Evolutionary conservation across 2,329 filamentous ascomycete species (phyloP).

Genomic region (Emericellopsis cladophorae): DNA sequence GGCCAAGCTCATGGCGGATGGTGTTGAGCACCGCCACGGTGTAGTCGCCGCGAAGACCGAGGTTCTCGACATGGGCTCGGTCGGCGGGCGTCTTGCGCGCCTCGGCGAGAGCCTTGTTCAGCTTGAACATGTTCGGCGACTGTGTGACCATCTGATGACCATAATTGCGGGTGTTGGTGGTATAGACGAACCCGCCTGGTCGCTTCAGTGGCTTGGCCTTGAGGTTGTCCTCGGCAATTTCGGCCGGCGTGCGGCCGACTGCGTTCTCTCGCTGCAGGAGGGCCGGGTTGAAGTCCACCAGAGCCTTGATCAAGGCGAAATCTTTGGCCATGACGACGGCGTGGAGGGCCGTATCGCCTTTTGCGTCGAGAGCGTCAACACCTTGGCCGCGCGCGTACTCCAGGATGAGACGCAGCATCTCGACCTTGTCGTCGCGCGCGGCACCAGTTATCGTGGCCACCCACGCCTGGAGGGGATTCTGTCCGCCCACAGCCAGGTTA

Average conservation of each 20-base stretch:
- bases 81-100: conserved; percentile 1
- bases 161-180: neutral
- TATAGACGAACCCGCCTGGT: conserved; percentile 3
- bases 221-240: conserved; percentile 48
- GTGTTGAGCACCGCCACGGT: conserved; percentile 9
- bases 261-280: conserved; percentile 62
- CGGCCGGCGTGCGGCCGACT: conserved; percentile 60
- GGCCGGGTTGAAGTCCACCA: conserved; percentile 43
- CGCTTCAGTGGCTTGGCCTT: conserved; percentile 22
- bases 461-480: conserved; percentile 53
- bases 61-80: conserved; percentile 7
- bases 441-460: conserved; percentile 18
- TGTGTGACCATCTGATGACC: neutral
- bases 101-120: neutral
- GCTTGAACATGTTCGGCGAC: neutral
- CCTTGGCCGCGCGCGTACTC: conserved; percentile 42
- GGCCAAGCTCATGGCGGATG: conserved; percentile 14
- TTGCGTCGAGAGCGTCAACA: conserved; percentile 46
- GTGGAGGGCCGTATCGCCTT: conserved; percentile 55
- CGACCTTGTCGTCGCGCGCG: conserved; percentile 15
- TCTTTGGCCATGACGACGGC: conserved; percentile 29
- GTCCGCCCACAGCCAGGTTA: conserved; percentile 32
- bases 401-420: conserved; percentile 35
- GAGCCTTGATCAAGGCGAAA: conserved; percentile 21
- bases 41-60: conserved; percentile 16